Conservation (phyloP, 2,329 filamentous ascomycete genomes). For the Fusarium haematococcum region DNA sequence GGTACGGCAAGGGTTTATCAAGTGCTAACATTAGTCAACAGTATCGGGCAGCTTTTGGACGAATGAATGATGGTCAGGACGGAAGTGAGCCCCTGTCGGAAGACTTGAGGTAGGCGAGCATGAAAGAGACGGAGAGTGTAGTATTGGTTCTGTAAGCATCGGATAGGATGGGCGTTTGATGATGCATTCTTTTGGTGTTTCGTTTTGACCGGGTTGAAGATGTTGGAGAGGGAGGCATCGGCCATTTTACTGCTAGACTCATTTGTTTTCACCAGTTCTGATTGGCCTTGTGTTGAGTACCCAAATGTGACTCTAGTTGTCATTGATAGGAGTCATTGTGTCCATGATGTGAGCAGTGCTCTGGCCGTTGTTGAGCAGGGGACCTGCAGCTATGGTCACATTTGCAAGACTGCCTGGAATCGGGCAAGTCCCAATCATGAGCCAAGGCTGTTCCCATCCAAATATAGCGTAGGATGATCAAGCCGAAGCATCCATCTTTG, state of each 20-base stretch:
- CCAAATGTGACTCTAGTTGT: background rate
- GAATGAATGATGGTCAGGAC: conserved; percentile 37
- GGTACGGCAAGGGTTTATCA: background rate
- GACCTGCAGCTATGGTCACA: background rate
- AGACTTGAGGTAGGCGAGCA: conserved; percentile 45
- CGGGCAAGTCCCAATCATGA: background rate
- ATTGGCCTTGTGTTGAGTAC: background rate
- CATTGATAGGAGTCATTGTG: background rate
- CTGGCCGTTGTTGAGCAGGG: background rate
- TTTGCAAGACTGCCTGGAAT: background rate
- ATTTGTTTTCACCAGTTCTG: background rate
- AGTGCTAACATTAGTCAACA: conserved; percentile 34
- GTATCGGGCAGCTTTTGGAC: conserved; percentile 50
- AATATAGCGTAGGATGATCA: background rate
- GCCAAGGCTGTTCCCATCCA: background rate
- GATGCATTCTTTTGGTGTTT: conserved; percentile 30
- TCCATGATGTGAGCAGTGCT: background rate
- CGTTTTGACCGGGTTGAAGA: background rate
- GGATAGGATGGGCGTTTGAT: conserved; percentile 30
- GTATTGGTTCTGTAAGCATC: conserved; percentile 13
- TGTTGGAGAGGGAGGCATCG: background rate
- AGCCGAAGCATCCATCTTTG: background rate
- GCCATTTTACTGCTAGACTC: conserved; percentile 1
- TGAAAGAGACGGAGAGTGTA: conserved; percentile 14
- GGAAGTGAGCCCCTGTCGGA: conserved; percentile 35